Conservation (phyloP, 1,139 yeast species). For the Lodderomyces theae region DNA sequence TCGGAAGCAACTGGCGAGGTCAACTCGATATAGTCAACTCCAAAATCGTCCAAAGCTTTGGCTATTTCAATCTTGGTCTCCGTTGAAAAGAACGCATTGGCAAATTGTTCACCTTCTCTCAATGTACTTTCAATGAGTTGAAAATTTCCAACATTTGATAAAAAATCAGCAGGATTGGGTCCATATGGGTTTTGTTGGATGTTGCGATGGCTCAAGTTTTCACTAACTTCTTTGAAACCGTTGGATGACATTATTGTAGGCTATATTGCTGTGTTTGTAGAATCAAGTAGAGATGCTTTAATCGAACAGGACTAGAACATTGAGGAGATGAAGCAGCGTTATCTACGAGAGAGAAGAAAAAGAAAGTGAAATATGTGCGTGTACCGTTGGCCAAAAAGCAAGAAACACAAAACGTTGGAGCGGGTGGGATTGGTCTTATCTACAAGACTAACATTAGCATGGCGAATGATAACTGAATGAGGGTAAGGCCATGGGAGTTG, state of each 20-base stretch:
- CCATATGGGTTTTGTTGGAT: slow-evolving; percentile 75
- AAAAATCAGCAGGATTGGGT: slow-evolving; percentile 88
- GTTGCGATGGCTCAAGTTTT: slow-evolving; percentile 8
- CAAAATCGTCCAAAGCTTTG: slow-evolving; percentile 94
- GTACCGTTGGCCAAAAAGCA: neutral
- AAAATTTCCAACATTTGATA: slow-evolving; percentile 86
- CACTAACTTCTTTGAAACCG: slow-evolving; percentile 12
- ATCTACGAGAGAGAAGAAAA: neutral
- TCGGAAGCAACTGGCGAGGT: slow-evolving; percentile 98
- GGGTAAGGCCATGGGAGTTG: too few species aligned
- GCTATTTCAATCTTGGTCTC: slow-evolving; percentile 98
- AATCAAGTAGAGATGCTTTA: neutral
- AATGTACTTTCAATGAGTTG: slow-evolving; percentile 93
- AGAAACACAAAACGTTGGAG: neutral
- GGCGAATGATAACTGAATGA: too few species aligned
- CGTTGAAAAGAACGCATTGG: slow-evolving; percentile 92
- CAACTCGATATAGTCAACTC: slow-evolving; percentile 95
- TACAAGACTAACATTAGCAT: too few species aligned
- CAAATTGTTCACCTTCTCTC: slow-evolving; percentile 98
- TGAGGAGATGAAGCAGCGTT: too few species aligned
- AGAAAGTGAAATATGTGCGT: neutral
- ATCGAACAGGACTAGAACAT: too few species aligned
- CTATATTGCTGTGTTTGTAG: neutral
- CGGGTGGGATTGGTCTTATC: too few species aligned
- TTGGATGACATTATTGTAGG: slow-evolving; percentile 4